Conservation (phyloP, 169 alveolate species). For the Plasmodium blacklocki region DNA sequence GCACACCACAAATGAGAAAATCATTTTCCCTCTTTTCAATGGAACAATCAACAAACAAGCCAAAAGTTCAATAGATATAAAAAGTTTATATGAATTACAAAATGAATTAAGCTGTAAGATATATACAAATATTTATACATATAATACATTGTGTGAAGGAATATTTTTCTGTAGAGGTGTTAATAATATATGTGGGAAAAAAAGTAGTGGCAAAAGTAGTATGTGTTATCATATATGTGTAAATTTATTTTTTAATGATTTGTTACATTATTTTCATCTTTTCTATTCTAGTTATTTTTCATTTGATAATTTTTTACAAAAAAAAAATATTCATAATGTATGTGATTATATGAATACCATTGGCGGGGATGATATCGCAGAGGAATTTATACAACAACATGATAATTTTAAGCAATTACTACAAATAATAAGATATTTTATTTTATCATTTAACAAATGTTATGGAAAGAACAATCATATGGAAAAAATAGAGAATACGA, state of each 20-base stretch:
- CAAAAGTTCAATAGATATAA: constrained; percentile 2
- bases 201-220: constrained; percentile 55
- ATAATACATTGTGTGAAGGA: constrained; percentile 38
- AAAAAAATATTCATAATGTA: constrained; percentile 47
- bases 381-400: too few relatives aligned
- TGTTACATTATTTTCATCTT: constrained; percentile 67
- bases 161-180: constrained; percentile 64
- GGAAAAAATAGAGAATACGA: background rate
- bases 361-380: too few relatives aligned
- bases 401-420: background rate
- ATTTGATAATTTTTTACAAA: constrained; percentile 57
- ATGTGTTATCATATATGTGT: constrained; percentile 71
- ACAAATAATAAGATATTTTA: constrained; percentile 33
- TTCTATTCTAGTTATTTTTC: constrained; percentile 54
- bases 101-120: constrained; percentile 53
- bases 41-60: background rate
- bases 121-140: constrained; percentile 66
- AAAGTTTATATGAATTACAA: constrained; percentile 38
- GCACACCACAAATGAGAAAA: constrained; percentile 13
- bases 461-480: background rate
- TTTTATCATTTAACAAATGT: constrained; percentile 13
- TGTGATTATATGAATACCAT: too few relatives aligned
- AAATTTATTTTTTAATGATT: constrained; percentile 68
- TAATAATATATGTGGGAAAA: constrained; percentile 42
- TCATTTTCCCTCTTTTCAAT: constrained; percentile 26